Percentiles rank a stretch among this genome's conserved stretches.
Evolutionary conservation across 2,329 filamentous ascomycete species (phyloP).

Genomic region (Fusarium siculi): DNA sequence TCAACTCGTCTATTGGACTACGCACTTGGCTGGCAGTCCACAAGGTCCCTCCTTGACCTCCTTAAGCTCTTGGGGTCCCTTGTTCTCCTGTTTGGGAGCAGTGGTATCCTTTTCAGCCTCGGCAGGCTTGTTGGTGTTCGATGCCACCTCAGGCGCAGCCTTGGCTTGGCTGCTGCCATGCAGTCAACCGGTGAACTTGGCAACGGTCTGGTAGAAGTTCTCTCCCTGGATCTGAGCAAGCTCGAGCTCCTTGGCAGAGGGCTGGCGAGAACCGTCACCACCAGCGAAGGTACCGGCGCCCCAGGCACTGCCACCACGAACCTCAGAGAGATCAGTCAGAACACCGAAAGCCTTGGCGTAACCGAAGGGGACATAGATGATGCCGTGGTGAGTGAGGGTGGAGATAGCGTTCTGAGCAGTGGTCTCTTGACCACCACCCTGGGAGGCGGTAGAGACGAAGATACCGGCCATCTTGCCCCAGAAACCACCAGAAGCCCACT

Average conservation of each 20-base stretch:
- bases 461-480: constrained; percentile 90
- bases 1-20: constrained; percentile 64
- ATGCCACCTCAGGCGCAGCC: constrained; percentile 43
- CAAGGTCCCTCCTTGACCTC: constrained; percentile 75
- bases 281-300: constrained; percentile 90
- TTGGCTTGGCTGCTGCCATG: constrained; percentile 65
- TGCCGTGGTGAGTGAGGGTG: constrained; percentile 91
- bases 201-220: constrained; percentile 80
- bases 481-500: constrained; percentile 82
- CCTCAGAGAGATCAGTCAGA: constrained; percentile 77
- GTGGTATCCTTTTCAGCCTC: constrained; percentile 21
- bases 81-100: constrained; percentile 34
- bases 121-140: constrained; percentile 37
- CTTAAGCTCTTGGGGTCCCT: constrained; percentile 48
- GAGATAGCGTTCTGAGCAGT: constrained; percentile 84
- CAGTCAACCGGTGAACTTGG: constrained; percentile 82
- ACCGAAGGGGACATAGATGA: constrained; percentile 95
- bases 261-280: constrained; percentile 85
- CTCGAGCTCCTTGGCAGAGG: constrained; percentile 77
- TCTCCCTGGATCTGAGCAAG: constrained; percentile 86
- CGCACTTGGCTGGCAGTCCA: constrained; percentile 80
- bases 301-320: constrained; percentile 90
- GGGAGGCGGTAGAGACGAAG: constrained; percentile 87
- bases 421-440: constrained; percentile 92
- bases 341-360: constrained; percentile 82